Evolutionary conservation across 306 rosid genomes (phyloP).

Genomic region (Clitoria ternatea): DNA sequence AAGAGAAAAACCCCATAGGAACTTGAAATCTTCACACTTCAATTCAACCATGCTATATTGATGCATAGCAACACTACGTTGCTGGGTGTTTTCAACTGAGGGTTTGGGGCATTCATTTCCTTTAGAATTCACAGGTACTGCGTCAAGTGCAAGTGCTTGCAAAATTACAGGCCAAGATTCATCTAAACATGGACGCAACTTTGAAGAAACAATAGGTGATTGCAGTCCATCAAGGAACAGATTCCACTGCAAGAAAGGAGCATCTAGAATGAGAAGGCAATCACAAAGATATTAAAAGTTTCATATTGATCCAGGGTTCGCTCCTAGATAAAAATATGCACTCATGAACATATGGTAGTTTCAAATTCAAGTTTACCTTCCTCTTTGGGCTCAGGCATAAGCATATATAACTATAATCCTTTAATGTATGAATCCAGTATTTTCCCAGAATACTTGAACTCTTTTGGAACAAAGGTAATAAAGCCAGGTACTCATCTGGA

Average conservation of each 20-base stretch:
- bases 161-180: constrained; percentile 98
- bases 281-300: constrained; percentile 11
- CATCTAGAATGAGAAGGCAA: constrained; percentile 25
- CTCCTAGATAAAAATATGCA: constrained; percentile 19
- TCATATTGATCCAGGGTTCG: not conserved
- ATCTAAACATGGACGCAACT: constrained; percentile 78
- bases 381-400: constrained; percentile 61
- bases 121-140: constrained; percentile 68
- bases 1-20: constrained; percentile 88
- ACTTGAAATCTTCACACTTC: constrained; percentile 61
- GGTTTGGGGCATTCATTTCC: constrained; percentile 37
- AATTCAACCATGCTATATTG: constrained; percentile 87
- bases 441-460: constrained; percentile 81
- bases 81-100: constrained; percentile 30
- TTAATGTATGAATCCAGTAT: constrained; percentile 78
- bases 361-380: constrained; percentile 50
- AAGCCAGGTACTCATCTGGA: constrained; percentile 72
- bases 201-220: constrained; percentile 70
- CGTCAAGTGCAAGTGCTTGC: constrained; percentile 93
- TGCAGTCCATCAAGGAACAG: constrained; percentile 89
- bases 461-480: constrained; percentile 81
- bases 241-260: constrained; percentile 63
- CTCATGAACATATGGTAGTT: constrained; percentile 13
- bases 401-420: constrained; percentile 74
- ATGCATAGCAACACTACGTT: constrained; percentile 36